phyloP scores from a whole-genome alignment of 768 basidiomycete species.

The Pleurotus platypus region DNA sequence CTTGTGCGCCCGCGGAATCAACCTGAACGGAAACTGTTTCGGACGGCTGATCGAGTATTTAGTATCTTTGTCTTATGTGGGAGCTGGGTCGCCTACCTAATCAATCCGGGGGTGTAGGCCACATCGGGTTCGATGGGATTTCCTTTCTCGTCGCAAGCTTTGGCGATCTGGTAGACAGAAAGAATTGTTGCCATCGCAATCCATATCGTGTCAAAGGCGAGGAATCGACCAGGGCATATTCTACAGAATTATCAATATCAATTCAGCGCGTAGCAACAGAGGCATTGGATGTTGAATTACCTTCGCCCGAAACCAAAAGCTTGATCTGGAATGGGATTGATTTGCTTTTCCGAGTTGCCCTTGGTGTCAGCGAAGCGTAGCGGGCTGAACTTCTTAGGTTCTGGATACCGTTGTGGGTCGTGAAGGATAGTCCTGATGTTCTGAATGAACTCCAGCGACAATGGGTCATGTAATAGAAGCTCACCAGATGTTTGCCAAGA shows the following conservation, averaged over 20 bases:
- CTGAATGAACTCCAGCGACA: too few relatives aligned
- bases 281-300: background rate
- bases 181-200: conserved; percentile 38
- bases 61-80: too few relatives aligned
- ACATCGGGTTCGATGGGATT: conserved; percentile 28
- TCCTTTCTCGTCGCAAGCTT: conserved; percentile 32
- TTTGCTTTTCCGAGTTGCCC: conserved; percentile 1
- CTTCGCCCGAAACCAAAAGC: conserved; percentile 7
- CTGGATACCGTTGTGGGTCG: conserved; percentile 3
- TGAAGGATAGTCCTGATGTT: conserved; percentile 3
- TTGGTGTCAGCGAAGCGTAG: conserved; percentile 2
- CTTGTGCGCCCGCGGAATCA: conserved; percentile 25
- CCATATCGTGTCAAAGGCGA: conserved; percentile 42
- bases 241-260: conserved; percentile 16
- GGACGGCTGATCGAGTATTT: conserved; percentile 28
- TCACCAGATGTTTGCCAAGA: conserved; percentile 7
- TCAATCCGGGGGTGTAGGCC: conserved; percentile 29
- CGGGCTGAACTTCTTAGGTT: conserved; percentile 2
- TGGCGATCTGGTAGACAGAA: conserved; percentile 34
- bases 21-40: conserved; percentile 34
- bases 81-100: conserved; percentile 24
- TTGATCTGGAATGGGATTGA: conserved; percentile 4
- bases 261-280: background rate
- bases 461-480: background rate
- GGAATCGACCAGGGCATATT: conserved; percentile 41